phyloP scores from a whole-genome alignment of 2,329 filamentous ascomycete species.

The Capronia epimyces region DNA sequence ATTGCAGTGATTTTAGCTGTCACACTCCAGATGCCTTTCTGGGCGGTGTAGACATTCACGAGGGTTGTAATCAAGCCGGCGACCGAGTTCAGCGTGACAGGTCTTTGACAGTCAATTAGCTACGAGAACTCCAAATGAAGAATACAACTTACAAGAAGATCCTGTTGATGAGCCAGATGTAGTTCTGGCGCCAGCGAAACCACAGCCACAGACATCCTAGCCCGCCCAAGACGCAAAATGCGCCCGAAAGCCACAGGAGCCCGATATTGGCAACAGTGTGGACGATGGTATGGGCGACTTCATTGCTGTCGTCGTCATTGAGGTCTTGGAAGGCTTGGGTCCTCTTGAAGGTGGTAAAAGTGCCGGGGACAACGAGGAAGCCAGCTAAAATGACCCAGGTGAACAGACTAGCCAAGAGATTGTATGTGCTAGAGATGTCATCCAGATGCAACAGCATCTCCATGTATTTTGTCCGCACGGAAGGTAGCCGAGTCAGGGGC shows the following conservation, averaged over 20 bases:
- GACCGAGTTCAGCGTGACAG: constrained; percentile 42
- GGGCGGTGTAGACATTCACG: constrained; percentile 43
- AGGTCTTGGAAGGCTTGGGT: constrained; percentile 30
- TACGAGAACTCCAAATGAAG: not conserved
- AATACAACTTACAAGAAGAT: constrained; percentile 40
- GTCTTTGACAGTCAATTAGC: constrained; percentile 23
- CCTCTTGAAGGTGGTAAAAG: constrained; percentile 45
- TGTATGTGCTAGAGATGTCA: constrained; percentile 34
- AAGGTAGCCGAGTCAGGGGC: constrained; percentile 19
- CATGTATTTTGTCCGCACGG: constrained; percentile 28
- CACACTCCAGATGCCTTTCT: constrained; percentile 32
- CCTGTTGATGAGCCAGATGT: constrained; percentile 51
- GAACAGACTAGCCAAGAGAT: constrained; percentile 44
- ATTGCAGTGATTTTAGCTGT: constrained; percentile 32
- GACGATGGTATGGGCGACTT: constrained; percentile 32
- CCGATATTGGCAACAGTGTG: constrained; percentile 37
- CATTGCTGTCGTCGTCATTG: constrained; percentile 29
- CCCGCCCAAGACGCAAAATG: constrained; percentile 41
- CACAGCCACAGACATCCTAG: constrained; percentile 44
- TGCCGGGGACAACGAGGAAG: constrained; percentile 50
- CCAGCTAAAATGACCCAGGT: constrained; percentile 50
- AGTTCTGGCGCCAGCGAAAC: constrained; percentile 44
- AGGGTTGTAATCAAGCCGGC: constrained; percentile 49
- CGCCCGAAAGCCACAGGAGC: constrained; percentile 42
- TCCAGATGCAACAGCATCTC: constrained; percentile 33